phyloP scores from a whole-genome alignment of 176 grass and related monocot genomes.

The Paspalum vaginatum region DNA sequence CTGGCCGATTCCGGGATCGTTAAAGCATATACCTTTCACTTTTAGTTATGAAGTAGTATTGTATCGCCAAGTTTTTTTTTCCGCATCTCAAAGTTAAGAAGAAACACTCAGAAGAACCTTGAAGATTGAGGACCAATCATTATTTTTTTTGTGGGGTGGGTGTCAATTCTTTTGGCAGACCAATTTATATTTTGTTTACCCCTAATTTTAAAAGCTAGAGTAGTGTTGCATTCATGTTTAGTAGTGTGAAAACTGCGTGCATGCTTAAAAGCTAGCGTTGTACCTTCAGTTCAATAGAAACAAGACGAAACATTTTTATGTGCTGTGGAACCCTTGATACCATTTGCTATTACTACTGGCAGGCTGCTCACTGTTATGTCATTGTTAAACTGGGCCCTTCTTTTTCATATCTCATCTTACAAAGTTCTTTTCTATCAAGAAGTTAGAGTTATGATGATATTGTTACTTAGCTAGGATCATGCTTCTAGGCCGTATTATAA shows the following conservation, averaged over 20 bases:
- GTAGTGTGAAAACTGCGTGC: neutral
- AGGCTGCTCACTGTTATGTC: neutral
- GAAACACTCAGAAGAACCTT: constrained; percentile 15
- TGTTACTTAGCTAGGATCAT: constrained; percentile 11
- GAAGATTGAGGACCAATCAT: neutral
- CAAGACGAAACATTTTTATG: neutral
- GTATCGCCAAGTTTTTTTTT: neutral
- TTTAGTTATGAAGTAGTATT: neutral
- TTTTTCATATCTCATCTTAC: neutral
- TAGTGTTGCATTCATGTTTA: neutral
- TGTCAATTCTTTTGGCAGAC: no score
- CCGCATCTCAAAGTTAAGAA: neutral
- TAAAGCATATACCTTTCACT: constrained; percentile 1
- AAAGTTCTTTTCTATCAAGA: neutral
- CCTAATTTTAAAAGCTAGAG: neutral
- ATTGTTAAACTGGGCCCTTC: constrained; percentile 16
- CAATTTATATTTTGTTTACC: no score
- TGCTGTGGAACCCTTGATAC: neutral
- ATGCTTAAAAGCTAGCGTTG: neutral
- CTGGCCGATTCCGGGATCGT: neutral
- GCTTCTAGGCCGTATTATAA: neutral
- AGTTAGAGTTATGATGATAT: neutral
- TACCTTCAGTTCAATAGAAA: constrained; percentile 7
- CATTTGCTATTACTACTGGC: neutral
- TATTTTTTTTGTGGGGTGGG: no score